Base-by-base conservation (phyloP, 2,329 filamentous ascomycete genomes). In the Penicillium polonicum region DNA sequence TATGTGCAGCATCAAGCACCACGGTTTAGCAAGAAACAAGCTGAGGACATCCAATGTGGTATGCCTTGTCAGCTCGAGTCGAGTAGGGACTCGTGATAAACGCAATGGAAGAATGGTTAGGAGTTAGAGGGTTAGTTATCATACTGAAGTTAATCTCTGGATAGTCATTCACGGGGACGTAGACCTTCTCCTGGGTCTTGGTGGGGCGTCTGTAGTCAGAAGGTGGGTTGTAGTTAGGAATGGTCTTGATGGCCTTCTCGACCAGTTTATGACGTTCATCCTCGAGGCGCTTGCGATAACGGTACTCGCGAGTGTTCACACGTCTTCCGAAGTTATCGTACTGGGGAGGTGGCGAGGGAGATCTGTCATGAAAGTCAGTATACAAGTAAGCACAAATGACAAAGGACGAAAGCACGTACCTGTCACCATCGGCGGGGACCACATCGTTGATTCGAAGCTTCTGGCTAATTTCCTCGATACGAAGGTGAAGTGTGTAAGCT, bases 111-210 rank as follows among this genome's bases (percentile, higher is more conserved):
- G 70, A 75, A 79, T 76, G 73, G 78, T 89, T 88, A 89, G 87
- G 85, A 83, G 87, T 90, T 88, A 88, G 87, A 92, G 91, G 92
- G 91, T 96, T 96, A 96, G 92, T 88, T 92, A 94, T 93, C 93
- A 93, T 97, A 99, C 94, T 99, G 91, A 99, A 99, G 89, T 99
- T 99, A 88, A 99, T 97, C 80, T 99, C 94, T 84, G 94, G 94
- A 79, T 99, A 99, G 80, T 99, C 94, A 86, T 99, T 99, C 82
- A 99, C 94, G 77, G 94, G 94, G 78, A 99, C 94, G 78, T 99
- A 99, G 89, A 99, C 95, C 85, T 99, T 99, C 85, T 99, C 94
- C 81, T 99, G 94, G 75, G 94, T 99, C 89, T 99, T 99, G 77
- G 93, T 97, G 62, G 94, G 94, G 72, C 94, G 91, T 77, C 94